Base-by-base conservation (phyloP, 2,329 filamentous ascomycete genomes). In the Aaosphaeria arxii region DNA sequence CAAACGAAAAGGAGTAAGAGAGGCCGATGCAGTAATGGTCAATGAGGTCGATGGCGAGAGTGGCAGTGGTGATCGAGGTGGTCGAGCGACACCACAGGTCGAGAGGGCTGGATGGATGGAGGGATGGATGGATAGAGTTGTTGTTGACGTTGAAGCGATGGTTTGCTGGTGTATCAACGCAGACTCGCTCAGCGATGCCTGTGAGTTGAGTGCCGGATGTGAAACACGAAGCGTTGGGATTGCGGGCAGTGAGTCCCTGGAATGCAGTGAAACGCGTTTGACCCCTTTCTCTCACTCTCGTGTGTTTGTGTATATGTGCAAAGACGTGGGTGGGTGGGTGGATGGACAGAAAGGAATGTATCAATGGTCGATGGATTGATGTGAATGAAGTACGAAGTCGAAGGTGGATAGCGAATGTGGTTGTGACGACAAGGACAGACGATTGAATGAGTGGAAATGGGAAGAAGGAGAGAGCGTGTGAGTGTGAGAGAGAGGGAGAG, bases 141-240 rank as follows among this genome's bases (percentile, higher is more conserved):
- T n/a, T 24, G 41, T 38, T 39, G 45, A 33, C 40, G 46, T 41
- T 45, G 42, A 45, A 24, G 36, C 33, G 43, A 39, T 41, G 45
- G 53, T 50, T 48, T 48, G 54, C 57, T 44, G 47, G 42, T 40
- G 50, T 50, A 40, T 46, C 55, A 56, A 49, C 50, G 57, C 61
- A 56, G 60, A 61, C 61, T 67, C 64, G 64, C 53, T 65, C 62
- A 64, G 52, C 64, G 64, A 68, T 56, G 61, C 51, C 61, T 55
- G 59, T 53, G 50, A 57, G 49, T 24, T 24, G 17, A 24, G n/a
- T 56, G 58, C 49, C 49, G 55, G 54, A 50, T 59, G 61, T 62
- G 67, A 70, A 71, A 71, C 67, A 56, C 63, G 57, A 58, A 54
- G 66, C 54, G 67, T 67, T 62, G 63, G 64, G 63, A 55, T 57